Conservation (phyloP, 768 basidiomycete genomes). For the Trametes meyenii region DNA sequence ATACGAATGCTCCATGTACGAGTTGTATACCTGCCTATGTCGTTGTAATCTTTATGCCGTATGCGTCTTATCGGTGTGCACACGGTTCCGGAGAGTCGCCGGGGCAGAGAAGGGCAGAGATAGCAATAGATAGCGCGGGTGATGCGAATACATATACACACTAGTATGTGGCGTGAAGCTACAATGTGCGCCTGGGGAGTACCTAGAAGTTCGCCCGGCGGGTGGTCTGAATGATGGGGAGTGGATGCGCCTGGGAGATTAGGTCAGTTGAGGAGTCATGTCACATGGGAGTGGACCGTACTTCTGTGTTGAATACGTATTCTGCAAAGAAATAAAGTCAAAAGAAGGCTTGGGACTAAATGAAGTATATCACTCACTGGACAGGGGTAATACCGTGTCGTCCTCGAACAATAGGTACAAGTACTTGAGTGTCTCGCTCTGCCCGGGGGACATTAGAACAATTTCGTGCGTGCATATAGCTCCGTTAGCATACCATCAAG, state of each 20-base stretch:
- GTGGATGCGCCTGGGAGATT: constrained; percentile 56
- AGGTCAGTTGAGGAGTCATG: neutral
- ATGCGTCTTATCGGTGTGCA: neutral
- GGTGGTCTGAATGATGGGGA: constrained; percentile 67
- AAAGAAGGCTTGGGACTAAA: neutral
- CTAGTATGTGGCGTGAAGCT: neutral
- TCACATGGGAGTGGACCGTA: constrained; percentile 31
- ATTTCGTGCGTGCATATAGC: neutral
- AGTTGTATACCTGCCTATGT: neutral
- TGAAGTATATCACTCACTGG: constrained; percentile 51
- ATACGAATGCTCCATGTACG: neutral
- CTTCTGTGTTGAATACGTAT: constrained; percentile 94
- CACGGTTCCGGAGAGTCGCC: neutral
- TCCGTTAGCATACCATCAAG: constrained; percentile 62
- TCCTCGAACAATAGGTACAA: constrained; percentile 87
- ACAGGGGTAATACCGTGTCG: constrained; percentile 67
- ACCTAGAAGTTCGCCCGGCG: constrained; percentile 50
- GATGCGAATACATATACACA: constrained; percentile 8
- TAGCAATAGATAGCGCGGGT: constrained; percentile 13
- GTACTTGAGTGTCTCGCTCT: constrained; percentile 93
- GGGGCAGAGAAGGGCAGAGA: neutral
- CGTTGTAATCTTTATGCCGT: neutral
- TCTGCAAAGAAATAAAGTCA: constrained; percentile 44
- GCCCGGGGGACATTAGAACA: neutral
- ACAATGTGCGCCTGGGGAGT: neutral